Base-by-base conservation (phyloP, 2,329 filamentous ascomycete species). In the Trematosphaeria pertusa region DNA sequence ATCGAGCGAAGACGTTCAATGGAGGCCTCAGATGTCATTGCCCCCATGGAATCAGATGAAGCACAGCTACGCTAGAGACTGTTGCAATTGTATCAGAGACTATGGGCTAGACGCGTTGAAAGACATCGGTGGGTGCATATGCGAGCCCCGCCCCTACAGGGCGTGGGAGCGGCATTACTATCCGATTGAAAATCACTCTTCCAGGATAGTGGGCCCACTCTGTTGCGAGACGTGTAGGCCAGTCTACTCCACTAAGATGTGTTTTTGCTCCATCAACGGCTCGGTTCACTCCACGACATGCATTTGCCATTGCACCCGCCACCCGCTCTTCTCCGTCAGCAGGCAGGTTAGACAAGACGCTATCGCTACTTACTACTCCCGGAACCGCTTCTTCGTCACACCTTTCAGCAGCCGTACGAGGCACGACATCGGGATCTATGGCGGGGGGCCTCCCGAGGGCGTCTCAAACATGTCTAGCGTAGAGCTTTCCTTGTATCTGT, bases 401-500 rank as follows among this genome's bases (percentile, higher is more conserved):
- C 40, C 50, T 2, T 32, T 19, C 14, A 12, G 20, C 20, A 38
- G 26, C 17, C 17, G 12, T 28, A n/a, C n/a, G n/a, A 7, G 24
- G 12, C 8, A 28, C 24, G 12, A 28, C 8, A 8, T 28, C 24
- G 12, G 24, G 24, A 28, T 28, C 8, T 28, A 8, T 28, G 11
- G 12, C 28, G 15, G 5, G 28, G 5, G 4, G 12, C 32, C 32
- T 35, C 32, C 32, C 11, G 4, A 7, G 5, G 32, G 32, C 5
- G 4, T 35, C 15, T 5, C 7, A 10, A 5, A 15, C 17, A 9
- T 46, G 8, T 32, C 26, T 10, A 19, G 43, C 3, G 31, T 39
- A 9, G 52, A 52, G 30, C 37, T 55, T 6, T 49, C 44, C 10
- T 26, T 52, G 3, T 55, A 49, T 28, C 24, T 55, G 6, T 49